Evolutionary conservation across 208 protist genomes (phyloP).

Genomic region (Leishmania arabica): DNA sequence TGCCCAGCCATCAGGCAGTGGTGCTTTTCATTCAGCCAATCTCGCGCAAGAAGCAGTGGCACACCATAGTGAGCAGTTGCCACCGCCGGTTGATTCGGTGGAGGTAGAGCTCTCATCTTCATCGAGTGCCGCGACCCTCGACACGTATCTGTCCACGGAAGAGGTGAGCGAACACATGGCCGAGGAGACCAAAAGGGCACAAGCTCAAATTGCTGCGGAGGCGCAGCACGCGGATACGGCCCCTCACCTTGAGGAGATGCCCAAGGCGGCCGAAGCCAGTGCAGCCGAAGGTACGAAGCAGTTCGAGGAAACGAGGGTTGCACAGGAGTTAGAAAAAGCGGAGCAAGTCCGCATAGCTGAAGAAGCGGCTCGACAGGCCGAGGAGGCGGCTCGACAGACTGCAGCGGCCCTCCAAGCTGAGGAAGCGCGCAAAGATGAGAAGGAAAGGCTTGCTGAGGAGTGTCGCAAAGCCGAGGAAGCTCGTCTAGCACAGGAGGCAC

Average conservation of each 20-base stretch:
- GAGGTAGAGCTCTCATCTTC: not conserved
- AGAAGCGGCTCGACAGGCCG: constrained; percentile 4
- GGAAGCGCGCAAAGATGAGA: not conserved
- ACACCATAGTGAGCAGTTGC: not conserved
- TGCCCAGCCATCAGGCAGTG: not conserved
- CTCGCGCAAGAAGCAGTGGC: not conserved
- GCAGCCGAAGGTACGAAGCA: not conserved
- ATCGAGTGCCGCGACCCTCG: not conserved
- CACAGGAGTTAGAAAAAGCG: not conserved
- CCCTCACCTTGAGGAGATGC: not conserved
- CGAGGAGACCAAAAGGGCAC: not conserved
- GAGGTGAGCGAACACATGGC: not conserved
- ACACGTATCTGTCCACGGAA: not conserved
- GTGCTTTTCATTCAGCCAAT: not conserved
- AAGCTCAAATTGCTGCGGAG: not conserved
- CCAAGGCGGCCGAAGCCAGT: not conserved
- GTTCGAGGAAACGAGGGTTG: not conserved
- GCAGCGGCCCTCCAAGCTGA: not conserved
- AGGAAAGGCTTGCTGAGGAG: not conserved
- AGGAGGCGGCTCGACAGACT: not conserved
- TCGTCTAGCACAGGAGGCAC: not conserved
- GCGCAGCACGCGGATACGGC: not conserved
- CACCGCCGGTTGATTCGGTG: not conserved
- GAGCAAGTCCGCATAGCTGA: constrained; percentile 1
- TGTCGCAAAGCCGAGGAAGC: not conserved